These are phyloP conservation scores for Coemansia sp. DNA, from an alignment of 192 early-diverging fungal species.

Conservation along the genomic window DNA sequence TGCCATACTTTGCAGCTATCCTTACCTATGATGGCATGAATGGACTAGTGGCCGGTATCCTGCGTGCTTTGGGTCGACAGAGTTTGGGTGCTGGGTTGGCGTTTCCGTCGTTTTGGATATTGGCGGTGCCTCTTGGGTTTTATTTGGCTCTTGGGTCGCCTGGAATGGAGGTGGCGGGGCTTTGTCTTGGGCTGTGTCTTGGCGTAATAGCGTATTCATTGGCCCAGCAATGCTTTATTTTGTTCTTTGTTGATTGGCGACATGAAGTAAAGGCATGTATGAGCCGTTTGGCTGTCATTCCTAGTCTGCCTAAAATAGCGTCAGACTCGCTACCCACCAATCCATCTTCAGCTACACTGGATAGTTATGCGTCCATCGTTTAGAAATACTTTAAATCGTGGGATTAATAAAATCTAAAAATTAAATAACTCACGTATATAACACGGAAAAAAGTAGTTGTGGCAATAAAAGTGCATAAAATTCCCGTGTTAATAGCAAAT, in stretches of 20 bases:
- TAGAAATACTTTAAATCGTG: too few species aligned
- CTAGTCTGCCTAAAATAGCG: slow-evolving; percentile 8
- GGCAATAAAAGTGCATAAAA: too few species aligned
- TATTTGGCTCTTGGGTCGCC: slow-evolving; percentile 51
- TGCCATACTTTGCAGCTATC: slow-evolving; percentile 38
- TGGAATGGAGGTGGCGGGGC: slow-evolving; percentile 50
- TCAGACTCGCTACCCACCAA: background rate
- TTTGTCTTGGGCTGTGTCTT: slow-evolving; percentile 59
- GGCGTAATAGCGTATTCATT: slow-evolving; percentile 43
- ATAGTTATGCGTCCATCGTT: background rate
- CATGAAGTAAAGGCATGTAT: slow-evolving; percentile 44
- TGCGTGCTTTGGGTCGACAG: slow-evolving; percentile 56
- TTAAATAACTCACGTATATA: too few species aligned
- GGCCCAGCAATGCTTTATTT: slow-evolving; percentile 30
- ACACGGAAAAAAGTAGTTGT: too few species aligned
- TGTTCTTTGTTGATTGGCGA: slow-evolving; percentile 42
- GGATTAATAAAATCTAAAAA: too few species aligned
- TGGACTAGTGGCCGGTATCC: slow-evolving; percentile 53
- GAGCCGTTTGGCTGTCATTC: slow-evolving; percentile 10
- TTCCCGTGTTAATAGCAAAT: too few species aligned
- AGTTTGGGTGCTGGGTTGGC: slow-evolving; percentile 48
- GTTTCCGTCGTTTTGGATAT: slow-evolving; percentile 52
- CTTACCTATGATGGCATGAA: slow-evolving; percentile 56
- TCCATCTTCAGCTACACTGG: background rate
- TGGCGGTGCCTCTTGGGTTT: slow-evolving; percentile 53